Base-by-base conservation (phyloP, 2,329 filamentous ascomycete species). In the Arthrobotrys pseudoclavata region DNA sequence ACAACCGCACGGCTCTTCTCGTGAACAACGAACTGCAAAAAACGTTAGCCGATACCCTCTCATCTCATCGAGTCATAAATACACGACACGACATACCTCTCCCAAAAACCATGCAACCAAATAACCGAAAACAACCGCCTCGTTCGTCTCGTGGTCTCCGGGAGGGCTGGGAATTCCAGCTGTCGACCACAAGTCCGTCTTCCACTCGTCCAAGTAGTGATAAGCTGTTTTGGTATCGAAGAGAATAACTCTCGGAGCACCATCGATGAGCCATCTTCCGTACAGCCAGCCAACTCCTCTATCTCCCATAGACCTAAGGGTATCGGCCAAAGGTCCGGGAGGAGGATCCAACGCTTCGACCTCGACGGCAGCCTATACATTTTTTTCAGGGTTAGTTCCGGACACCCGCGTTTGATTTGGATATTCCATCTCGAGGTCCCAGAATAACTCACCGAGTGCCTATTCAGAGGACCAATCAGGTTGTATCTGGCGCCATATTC, bases 401-500 rank as follows among this genome's bases (percentile, higher is more conserved):
- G 10, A 15, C 34, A 4, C 13, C 12, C 10, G 60, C 42, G 9
- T 37, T 24, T 29, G 20, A 22, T 55, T 9, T 34, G 4, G n/a
- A n/a, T n/a, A 34, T 9, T 4, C 3, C 7, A 9, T 9, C 12
- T 1, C 31, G 31, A 34, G 7, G 7, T 34, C 31, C 31, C 26
- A 50, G 57, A 48, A 67, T 68, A 50, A 83, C 91, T 82, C 87
- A 96, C 93, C 80, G 96, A 97, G 82, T 91, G 89, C 83, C 92
- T 91, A 85, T 98, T 97, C 83, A 97, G 90, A 74, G 96, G 96
- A 1, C 96, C 96, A 84, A 99, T 94, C 80, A 98, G 89, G 29
- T 93, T 97, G 85, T 99, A 99, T 80, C 93, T 90, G 76, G 97
- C 94, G 85, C 96, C 96, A 96, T 98, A 99, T 85, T 99, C 96